phyloP scores from a whole-genome alignment of 2,329 filamentous ascomycete genomes.

The Elsinoe necatrix region DNA sequence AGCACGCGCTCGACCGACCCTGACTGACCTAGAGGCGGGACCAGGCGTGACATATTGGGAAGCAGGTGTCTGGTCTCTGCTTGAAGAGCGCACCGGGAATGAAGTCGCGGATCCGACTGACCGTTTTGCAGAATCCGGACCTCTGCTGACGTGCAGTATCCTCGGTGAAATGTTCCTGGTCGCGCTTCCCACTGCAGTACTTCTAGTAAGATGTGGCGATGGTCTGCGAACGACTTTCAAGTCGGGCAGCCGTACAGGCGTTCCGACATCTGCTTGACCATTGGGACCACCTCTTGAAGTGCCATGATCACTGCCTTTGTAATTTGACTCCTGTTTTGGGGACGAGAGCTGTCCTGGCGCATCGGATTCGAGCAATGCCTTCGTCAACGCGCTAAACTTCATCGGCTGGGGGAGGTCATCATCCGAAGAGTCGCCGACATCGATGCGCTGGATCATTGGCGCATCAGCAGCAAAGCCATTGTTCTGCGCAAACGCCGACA shows the following conservation, averaged over 20 bases:
- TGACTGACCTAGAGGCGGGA: slow-evolving; percentile 26
- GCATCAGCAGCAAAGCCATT: slow-evolving; percentile 39
- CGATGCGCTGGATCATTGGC: slow-evolving; percentile 41
- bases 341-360: slow-evolving; percentile 51
- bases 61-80: slow-evolving; percentile 29
- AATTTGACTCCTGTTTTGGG: slow-evolving; percentile 38
- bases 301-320: slow-evolving; percentile 20
- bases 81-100: slow-evolving; percentile 24
- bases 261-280: slow-evolving; percentile 26
- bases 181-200: slow-evolving; percentile 20
- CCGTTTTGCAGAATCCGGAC: slow-evolving; percentile 26
- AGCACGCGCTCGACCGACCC: slow-evolving; percentile 25
- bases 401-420: slow-evolving; percentile 83
- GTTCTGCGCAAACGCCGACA: slow-evolving; percentile 37
- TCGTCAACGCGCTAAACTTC: slow-evolving; percentile 88
- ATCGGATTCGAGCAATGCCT: slow-evolving; percentile 61
- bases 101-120: slow-evolving; percentile 28
- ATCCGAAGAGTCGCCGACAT: slow-evolving; percentile 78
- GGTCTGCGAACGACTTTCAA: slow-evolving; percentile 30
- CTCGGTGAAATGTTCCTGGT: slow-evolving; percentile 29
- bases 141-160: slow-evolving; percentile 28
- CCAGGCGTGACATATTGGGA: slow-evolving; percentile 31
- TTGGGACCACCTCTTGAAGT: slow-evolving; percentile 25
- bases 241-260: slow-evolving; percentile 30
- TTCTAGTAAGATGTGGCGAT: slow-evolving; percentile 22